A percentile compares a stretch with the other conserved stretches of the same genome.
These are phyloP conservation scores for Dioszegia hungarica DNA, from an alignment of 768 basidiomycete genomes.

Conservation along the genomic window DNA sequence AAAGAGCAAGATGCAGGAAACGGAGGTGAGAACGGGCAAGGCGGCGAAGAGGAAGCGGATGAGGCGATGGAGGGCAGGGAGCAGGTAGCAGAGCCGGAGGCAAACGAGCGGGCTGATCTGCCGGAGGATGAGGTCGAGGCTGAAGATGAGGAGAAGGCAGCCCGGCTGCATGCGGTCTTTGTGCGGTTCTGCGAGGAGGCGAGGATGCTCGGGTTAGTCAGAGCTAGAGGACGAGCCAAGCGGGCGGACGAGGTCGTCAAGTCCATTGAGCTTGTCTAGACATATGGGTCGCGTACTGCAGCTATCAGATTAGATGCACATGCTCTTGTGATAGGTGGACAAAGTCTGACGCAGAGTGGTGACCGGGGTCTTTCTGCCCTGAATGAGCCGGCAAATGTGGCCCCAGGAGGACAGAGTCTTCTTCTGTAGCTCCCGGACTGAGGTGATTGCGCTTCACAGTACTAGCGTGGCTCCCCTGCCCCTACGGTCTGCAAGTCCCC, in stretches of 20 bases:
- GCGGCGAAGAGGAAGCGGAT: neutral
- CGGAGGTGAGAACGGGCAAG: neutral
- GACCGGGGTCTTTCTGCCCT: too few relatives aligned
- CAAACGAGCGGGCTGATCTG: neutral
- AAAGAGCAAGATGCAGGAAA: neutral
- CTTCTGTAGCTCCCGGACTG: too few relatives aligned
- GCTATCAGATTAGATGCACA: too few relatives aligned
- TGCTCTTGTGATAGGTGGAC: too few relatives aligned
- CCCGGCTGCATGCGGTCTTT: conserved; percentile 34
- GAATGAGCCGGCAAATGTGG: too few relatives aligned
- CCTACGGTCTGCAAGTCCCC: too few relatives aligned
- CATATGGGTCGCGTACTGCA: too few relatives aligned
- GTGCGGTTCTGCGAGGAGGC: conserved; percentile 42
- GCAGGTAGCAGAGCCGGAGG: neutral
- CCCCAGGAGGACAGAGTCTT: too few relatives aligned
- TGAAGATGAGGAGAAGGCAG: conserved; percentile 21
- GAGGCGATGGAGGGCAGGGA: neutral
- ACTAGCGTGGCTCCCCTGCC: too few relatives aligned
- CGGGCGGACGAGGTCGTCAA: conserved; percentile 43
- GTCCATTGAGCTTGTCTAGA: conserved; percentile 28
- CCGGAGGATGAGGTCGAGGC: neutral
- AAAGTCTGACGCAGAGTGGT: too few relatives aligned
- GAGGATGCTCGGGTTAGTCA: conserved; percentile 37
- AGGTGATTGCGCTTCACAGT: too few relatives aligned
- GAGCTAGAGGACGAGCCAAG: conserved; percentile 32